Evolutionary conservation across 1,284 basidiomycete genomes (phyloP), one percentile per base, ranked within the genome.

Genomic region (Ceratobasidium sp.): DNA sequence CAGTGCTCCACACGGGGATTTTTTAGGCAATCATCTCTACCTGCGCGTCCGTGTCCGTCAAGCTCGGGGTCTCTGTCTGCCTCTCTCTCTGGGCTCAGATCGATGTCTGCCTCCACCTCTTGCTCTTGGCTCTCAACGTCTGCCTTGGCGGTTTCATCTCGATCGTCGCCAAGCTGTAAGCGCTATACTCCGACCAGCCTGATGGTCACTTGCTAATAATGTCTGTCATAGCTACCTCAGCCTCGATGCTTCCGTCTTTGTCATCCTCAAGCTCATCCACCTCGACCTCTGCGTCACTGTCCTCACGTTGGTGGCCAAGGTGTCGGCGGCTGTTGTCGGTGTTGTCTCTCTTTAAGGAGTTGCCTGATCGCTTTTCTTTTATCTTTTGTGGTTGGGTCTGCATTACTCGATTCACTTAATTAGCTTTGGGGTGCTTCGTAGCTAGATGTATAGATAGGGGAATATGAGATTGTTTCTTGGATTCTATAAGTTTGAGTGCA

Each of bases 141-240:
- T 69, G 66, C 66, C 3, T 58, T 12, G 40, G 25, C 23, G 66
- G 66, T 40, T 18, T 69, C 40, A 51, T 56, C 53, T 12, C 28
- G 16, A 9, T 53, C 28, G 12, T 46, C 9, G 28, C 44, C 30
- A 4, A 28, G 7, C n/a, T 44, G 66, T 69, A 28, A 56, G 66
- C 16, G 0, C 6, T 28, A 4, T 38, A 16, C 28, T 25, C 54
- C 44, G 25, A 7, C 33, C 9, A 21, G 6, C 53, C 36, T n/a
- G n/a, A n/a, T n/a, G n/a, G n/a, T 38, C 21, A 6, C 16, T 25
- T n/a, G 23, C 11, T 60, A 23, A 8, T 61, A 30, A 38, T 38
- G 11, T 28, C 2, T 30, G n/a, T 46, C 18, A 2, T 46, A 62
- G 60, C 9, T 62, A 23, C 46, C 23, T 14, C 25, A 33, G 30